Evolutionary conservation across 495 filamentous ascomycete species (phyloP), one percentile per base, ranked within the genome.

Genomic region (Trichocladium antarcticum): DNA sequence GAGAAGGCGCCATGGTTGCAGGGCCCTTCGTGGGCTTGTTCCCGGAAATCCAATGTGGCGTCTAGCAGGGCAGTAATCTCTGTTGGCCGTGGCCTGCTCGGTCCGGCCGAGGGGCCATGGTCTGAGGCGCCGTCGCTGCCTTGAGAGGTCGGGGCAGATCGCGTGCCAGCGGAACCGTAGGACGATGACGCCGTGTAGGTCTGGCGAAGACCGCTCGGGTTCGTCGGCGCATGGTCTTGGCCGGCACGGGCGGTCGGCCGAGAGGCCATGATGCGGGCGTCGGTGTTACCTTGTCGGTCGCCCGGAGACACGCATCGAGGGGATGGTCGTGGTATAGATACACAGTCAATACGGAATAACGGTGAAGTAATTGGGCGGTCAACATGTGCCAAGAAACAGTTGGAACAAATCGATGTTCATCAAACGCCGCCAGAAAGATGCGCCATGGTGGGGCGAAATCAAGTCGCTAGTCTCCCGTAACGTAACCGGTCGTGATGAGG

Each of bases 1-100:
- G 83, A 87, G 62, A 88, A 86, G n/a, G 82, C 83, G 49, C 86
- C 86, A 65, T 89, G 84, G 51, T 79, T 75, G 68, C 83, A 88
- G 45, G 67, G 62, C 15, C 75, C 73, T 3, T 68, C 63, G 58
- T 77, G 73, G 3, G 58, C 58, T 19, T 55, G 60, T 39, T 69
- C 66, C 19, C 59, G 42, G 8, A 49, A 48, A 21, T 63, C 50
- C 12, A 59, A 16, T 21, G 16, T 31, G 20, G 47, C 17, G 11
- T 54, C 60, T 22, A 77, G 63, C 5, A 78, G 62, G 12, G 68
- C 56, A 0, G 74, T 74, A 0, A 57, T 59, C 47, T 78, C 75
- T 39, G 55, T 64, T 2, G 61, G 53, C 40, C 49, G 34, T 17
- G 3, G 45, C 11, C 17, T 35, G 50, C 63, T 62, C 8, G 56